A percentile compares a stretch with the other conserved stretches of the same genome.
Conservation (phyloP, 1,284 basidiomycete genomes). For the Malassezia psittaci region DNA sequence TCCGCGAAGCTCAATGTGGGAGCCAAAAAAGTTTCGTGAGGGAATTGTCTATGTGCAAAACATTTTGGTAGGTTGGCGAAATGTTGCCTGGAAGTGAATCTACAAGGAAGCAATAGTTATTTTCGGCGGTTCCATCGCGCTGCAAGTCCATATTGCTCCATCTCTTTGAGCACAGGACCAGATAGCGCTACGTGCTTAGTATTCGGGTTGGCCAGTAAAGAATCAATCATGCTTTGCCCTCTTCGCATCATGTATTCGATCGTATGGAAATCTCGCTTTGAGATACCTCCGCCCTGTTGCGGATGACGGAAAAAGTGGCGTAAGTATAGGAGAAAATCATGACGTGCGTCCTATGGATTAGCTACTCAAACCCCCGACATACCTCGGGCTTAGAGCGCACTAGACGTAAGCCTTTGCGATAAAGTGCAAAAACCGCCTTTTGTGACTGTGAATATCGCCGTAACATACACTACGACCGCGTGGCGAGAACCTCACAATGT, state of each 20-base stretch:
- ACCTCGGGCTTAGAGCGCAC: conserved; percentile 19
- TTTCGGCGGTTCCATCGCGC: not conserved
- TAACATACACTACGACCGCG: conserved; percentile 7
- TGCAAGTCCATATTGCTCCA: conserved; percentile 8
- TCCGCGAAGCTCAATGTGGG: no score
- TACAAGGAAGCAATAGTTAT: no score
- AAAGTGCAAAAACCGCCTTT: conserved; percentile 7
- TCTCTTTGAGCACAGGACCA: conserved; percentile 7
- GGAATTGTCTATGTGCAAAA: no score
- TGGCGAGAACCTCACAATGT: not conserved
- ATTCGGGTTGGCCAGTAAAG: conserved; percentile 30
- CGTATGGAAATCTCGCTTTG: conserved; percentile 36
- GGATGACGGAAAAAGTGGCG: conserved; percentile 45
- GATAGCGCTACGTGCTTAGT: conserved; percentile 36
- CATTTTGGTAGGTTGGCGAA: no score
- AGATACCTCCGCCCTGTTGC: conserved; percentile 34
- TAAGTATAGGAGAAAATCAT: conserved; percentile 40
- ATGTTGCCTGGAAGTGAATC: no score
- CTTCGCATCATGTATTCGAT: conserved; percentile 44
- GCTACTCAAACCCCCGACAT: not conserved
- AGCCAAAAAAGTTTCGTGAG: no score
- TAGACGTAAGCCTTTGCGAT: conserved; percentile 13
- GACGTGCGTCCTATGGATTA: conserved; percentile 26
- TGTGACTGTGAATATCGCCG: conserved; percentile 14
- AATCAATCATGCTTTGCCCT: conserved; percentile 29